These are phyloP conservation scores for Proteromonas lacertae DNA, from an alignment of 352 stramenopile genomes.

Conservation along the genomic window DNA sequence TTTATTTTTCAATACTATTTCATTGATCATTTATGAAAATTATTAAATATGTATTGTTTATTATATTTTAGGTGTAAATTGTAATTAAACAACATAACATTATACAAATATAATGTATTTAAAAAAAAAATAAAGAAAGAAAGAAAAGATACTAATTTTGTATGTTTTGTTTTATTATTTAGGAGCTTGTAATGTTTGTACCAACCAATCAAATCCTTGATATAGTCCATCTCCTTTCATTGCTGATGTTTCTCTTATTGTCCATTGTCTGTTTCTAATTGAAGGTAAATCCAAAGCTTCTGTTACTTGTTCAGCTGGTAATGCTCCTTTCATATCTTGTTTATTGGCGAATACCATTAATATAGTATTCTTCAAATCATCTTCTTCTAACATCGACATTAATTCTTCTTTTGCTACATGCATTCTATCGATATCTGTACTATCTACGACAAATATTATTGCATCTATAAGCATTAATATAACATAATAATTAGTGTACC, in stretches of 20 bases:
- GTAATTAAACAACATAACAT: too few relatives aligned
- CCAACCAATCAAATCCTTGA: slow-evolving; percentile 93
- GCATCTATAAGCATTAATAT: too few relatives aligned
- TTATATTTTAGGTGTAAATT: too few relatives aligned
- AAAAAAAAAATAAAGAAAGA: too few relatives aligned
- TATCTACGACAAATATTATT: slow-evolving; percentile 44
- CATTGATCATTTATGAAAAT: too few relatives aligned
- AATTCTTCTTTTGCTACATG: slow-evolving; percentile 86
- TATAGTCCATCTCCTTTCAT: slow-evolving; percentile 87
- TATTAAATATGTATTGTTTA: too few relatives aligned
- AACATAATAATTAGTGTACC: too few relatives aligned
- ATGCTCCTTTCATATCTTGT: slow-evolving; percentile 80
- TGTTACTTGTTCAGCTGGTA: slow-evolving; percentile 14
- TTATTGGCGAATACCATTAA: slow-evolving; percentile 99
- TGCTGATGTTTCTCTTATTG: slow-evolving; percentile 91
- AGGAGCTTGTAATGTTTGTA: too few relatives aligned
- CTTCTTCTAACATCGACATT: slow-evolving; percentile 87
- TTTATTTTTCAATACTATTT: too few relatives aligned
- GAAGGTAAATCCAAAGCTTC: slow-evolving; percentile 82
- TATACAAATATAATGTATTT: too few relatives aligned
- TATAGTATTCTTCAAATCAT: slow-evolving; percentile 91
- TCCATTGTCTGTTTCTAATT: slow-evolving; percentile 95
- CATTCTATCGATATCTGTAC: slow-evolving; percentile 75
- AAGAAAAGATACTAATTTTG: too few relatives aligned
- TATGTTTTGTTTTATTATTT: too few relatives aligned